Evolutionary conservation across 345 rosid genomes (phyloP), one percentile per base, ranked within the genome.

Genomic region (Theobroma cacao): DNA sequence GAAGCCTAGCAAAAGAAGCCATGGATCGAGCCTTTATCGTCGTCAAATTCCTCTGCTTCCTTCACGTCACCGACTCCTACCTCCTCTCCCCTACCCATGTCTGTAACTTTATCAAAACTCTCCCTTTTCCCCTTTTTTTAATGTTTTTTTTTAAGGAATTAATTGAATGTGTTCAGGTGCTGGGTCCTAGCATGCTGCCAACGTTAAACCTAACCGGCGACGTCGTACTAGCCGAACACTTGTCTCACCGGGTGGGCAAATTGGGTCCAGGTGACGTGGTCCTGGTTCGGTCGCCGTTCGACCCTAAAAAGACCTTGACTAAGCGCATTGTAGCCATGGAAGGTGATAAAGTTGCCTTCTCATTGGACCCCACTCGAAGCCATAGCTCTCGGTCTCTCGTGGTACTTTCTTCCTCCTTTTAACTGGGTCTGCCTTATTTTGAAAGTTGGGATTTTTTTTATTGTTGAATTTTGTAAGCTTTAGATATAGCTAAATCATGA

Each of bases 291-390:
- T 91, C 97, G 9, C 98, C 95, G 18, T 28, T 75, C 22, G 90
- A 93, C n/a, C 98, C 97, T 8, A 83, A 43, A 0, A 89, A 79
- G 89, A 79, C 78, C 30, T 66, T 93, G 40, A 87, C 92, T 0
- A 94, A 94, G 77, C 90, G 98, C 74, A 65, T 93, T 31, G 71
- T 93, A 17, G 98, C 86, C 33, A 73, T 91, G 80, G 94, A 88
- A 77, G 98, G 98, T 22, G 87, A 94, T 82, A 72, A 26, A 20
- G 86, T 94, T 84, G 87, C 90, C 71, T 93, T 83, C 81, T 79
- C 85, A 17, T 80, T 82, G 13, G 87, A 90, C 62, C 92, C 90
- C 17, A 34, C 72, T 53, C 77, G 47, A 4, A 77, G 77, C 58
- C 86, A 83, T 31, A 52, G 24, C 75, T 74, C 50, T 26, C 77